Percentiles rank a stretch among this genome's conserved stretches.
These are phyloP conservation scores for Clavulina sp. DNA, from an alignment of 768 basidiomycete species.

Conservation along the genomic window DNA sequence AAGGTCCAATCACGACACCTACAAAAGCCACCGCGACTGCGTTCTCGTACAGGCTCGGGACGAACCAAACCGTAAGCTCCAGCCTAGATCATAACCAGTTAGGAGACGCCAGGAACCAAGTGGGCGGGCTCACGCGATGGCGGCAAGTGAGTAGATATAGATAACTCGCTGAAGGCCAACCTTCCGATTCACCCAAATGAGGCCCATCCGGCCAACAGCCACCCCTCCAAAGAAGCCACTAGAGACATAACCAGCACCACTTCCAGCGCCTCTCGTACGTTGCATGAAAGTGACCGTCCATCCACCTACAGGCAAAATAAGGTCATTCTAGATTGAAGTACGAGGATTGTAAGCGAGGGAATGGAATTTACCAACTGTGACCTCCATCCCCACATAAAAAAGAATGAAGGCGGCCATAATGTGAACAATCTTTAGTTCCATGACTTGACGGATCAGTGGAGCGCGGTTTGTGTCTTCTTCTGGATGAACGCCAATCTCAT, in stretches of 20 bases:
- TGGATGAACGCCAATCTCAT: no score
- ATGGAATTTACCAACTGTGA: no score
- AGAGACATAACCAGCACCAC: conserved; percentile 18
- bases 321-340: conserved; percentile 6
- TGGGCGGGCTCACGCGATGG: conserved; percentile 12
- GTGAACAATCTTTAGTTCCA: conserved; percentile 9
- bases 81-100: conserved; percentile 20
- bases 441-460: no score
- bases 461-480: no score
- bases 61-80: conserved; percentile 40
- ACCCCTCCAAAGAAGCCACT: conserved; percentile 24
- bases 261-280: conserved; percentile 10
- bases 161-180: conserved; percentile 22
- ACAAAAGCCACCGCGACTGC: conserved; percentile 37
- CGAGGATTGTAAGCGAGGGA: no score
- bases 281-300: conserved; percentile 17
- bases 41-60: conserved; percentile 32
- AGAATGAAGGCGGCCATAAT: conserved; percentile 11
- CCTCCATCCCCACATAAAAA: conserved; percentile 13
- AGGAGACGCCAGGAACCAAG: background rate
- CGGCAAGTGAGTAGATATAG: conserved; percentile 20
- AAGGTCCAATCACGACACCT: conserved; percentile 35
- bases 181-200: conserved; percentile 33
- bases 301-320: conserved; percentile 4
- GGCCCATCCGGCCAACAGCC: conserved; percentile 32